Percentiles rank a stretch among this genome's conserved stretches.
Conservation (phyloP, 495 filamentous ascomycete genomes). For the Neurospora tetraspora region DNA sequence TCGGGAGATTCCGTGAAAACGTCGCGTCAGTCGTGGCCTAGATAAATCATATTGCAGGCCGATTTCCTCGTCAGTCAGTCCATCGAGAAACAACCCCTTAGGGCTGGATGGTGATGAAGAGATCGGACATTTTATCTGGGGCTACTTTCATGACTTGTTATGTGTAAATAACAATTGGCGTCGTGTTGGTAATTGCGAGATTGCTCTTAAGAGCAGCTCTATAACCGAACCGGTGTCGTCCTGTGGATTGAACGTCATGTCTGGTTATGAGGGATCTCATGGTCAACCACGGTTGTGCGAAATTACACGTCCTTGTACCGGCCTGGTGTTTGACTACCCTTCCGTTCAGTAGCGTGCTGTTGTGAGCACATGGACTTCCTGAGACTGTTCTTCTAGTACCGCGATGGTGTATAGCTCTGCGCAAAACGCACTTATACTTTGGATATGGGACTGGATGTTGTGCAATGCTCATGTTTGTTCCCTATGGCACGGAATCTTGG, state of each 20-base stretch:
- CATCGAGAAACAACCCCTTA: constrained; percentile 25
- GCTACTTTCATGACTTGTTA: background rate
- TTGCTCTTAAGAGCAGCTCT: too few relatives aligned
- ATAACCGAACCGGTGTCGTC: too few relatives aligned
- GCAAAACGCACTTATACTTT: background rate
- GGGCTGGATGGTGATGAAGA: constrained; percentile 34
- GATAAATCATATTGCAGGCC: constrained; percentile 39
- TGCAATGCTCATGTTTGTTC: background rate
- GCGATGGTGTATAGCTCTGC: background rate
- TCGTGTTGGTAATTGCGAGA: too few relatives aligned
- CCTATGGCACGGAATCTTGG: background rate
- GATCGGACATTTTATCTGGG: constrained; percentile 30
- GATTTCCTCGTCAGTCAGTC: constrained; percentile 29
- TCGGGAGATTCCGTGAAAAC: constrained; percentile 26
- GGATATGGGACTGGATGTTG: background rate
- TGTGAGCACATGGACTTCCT: background rate
- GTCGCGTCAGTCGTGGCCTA: constrained; percentile 39
- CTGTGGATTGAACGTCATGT: too few relatives aligned
- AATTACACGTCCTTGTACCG: background rate
- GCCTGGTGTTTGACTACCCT: background rate
- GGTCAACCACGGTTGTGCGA: background rate
- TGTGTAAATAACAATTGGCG: background rate
- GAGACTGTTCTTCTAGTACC: too few relatives aligned
- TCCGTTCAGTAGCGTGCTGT: background rate
- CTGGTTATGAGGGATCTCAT: background rate